Conservation (phyloP, 2,329 filamentous ascomycete species). For the Cercospora berteroae region DNA sequence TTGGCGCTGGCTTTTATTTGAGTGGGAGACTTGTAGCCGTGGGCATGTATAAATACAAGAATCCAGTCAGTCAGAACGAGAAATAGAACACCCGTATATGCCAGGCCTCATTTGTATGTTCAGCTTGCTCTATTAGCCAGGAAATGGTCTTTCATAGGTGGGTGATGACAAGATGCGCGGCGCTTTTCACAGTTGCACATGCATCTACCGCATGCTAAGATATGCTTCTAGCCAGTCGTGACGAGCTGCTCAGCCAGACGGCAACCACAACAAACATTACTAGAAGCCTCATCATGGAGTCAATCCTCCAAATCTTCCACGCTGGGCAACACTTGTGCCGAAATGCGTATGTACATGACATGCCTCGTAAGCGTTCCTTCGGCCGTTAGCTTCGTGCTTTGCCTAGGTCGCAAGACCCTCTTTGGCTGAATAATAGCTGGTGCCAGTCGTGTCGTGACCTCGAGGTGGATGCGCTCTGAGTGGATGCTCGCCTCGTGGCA, state of each 20-base stretch:
- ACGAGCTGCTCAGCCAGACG: background rate
- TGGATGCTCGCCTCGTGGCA: slow-evolving; percentile 15
- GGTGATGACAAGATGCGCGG: background rate
- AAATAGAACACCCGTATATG: background rate
- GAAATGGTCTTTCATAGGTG: background rate
- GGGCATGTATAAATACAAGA: background rate
- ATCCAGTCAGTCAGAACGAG: background rate
- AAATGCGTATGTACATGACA: background rate
- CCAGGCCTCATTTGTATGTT: background rate
- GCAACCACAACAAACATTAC: background rate
- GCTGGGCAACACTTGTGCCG: background rate
- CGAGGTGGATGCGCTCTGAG: slow-evolving; percentile 16
- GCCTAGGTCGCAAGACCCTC: slow-evolving; percentile 1
- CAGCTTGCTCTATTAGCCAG: background rate
- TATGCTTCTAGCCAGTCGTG: background rate
- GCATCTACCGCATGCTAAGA: background rate
- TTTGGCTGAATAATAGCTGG: slow-evolving; percentile 9
- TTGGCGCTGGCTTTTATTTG: slow-evolving; percentile 46
- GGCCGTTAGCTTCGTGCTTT: slow-evolving; percentile 3
- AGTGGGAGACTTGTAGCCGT: slow-evolving; percentile 6
- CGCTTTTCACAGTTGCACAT: background rate
- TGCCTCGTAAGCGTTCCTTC: slow-evolving; percentile 3
- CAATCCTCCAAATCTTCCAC: background rate
- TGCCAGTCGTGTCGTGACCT: slow-evolving; percentile 2
- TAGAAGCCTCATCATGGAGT: background rate